phyloP scores from a whole-genome alignment of 805 yeast species.

The Lipomyces sp. region DNA sequence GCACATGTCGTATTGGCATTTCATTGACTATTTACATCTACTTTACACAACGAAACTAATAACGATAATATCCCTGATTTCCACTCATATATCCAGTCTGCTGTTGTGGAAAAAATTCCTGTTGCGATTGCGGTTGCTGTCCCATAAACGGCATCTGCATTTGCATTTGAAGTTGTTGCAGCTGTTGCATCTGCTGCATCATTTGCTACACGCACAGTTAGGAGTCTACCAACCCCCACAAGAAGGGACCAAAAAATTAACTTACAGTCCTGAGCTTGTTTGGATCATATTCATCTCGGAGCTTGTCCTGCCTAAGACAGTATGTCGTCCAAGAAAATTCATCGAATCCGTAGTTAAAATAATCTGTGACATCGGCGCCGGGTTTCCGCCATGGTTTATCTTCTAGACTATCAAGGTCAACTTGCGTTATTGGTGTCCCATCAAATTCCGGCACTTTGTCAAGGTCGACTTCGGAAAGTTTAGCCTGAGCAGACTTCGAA shows the following conservation, averaged over 20 bases:
- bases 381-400: conserved; percentile 99
- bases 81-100: conserved; percentile 12
- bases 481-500: conserved; percentile 28
- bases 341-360: conserved; percentile 95
- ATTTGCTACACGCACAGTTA: conserved; percentile 15
- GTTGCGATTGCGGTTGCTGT: conserved; percentile 11
- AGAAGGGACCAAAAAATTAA: background rate
- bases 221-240: background rate
- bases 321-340: conserved; percentile 96
- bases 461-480: conserved; percentile 58
- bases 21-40: conserved; percentile 2
- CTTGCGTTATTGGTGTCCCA: conserved; percentile 80
- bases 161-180: conserved; percentile 22
- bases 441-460: conserved; percentile 73
- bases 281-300: conserved; percentile 80
- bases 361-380: conserved; percentile 92
- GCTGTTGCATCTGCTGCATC: conserved; percentile 34
- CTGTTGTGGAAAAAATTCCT: conserved; percentile 16
- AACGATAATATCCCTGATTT: conserved; percentile 9
- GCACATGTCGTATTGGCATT: no score
- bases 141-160: conserved; percentile 32
- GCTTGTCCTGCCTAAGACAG: conserved; percentile 81
- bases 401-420: conserved; percentile 77
- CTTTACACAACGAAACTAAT: background rate
- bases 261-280: conserved; percentile 63